Evolutionary conservation across 768 basidiomycete genomes (phyloP).

Genomic region (Naematelia encephala): DNA sequence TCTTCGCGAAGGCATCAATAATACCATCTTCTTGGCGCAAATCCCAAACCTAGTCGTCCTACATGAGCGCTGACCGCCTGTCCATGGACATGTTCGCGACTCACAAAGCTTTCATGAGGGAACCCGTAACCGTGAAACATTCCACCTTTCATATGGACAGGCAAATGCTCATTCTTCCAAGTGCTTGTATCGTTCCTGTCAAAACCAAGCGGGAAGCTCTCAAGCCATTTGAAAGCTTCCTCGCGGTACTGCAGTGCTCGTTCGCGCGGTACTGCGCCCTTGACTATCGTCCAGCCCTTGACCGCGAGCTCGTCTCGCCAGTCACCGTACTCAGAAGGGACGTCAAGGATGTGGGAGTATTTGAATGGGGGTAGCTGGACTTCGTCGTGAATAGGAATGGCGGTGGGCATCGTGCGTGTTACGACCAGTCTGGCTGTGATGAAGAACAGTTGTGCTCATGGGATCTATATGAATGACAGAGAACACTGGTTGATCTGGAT

Average conservation of each 20-base stretch:
- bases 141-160: slow-evolving; percentile 29
- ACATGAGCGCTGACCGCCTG: too few relatives aligned
- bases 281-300: slow-evolving; percentile 28
- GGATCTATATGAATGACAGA: too few relatives aligned
- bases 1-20: slow-evolving; percentile 39
- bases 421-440: too few relatives aligned
- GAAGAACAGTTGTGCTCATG: too few relatives aligned
- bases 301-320: slow-evolving; percentile 25
- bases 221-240: slow-evolving; percentile 40
- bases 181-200: slow-evolving; percentile 41
- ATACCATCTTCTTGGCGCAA: slow-evolving; percentile 37
- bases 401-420: too few relatives aligned
- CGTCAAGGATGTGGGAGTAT: slow-evolving; percentile 11
- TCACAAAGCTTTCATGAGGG: slow-evolving; percentile 27
- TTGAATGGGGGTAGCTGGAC: slow-evolving; percentile 19
- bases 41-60: slow-evolving; percentile 13
- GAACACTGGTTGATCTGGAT: too few relatives aligned
- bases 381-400: too few relatives aligned
- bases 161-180: slow-evolving; percentile 38
- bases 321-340: slow-evolving; percentile 15
- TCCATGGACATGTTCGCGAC: too few relatives aligned
- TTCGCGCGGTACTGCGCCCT: slow-evolving; percentile 23
- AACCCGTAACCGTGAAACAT: slow-evolving; percentile 34
- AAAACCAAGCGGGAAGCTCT: slow-evolving; percentile 42
- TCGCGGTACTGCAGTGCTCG: slow-evolving; percentile 30